Percentiles rank a stretch among this genome's conserved stretches.
phyloP scores from a whole-genome alignment of 768 basidiomycete genomes.

The Russula olivacea region DNA sequence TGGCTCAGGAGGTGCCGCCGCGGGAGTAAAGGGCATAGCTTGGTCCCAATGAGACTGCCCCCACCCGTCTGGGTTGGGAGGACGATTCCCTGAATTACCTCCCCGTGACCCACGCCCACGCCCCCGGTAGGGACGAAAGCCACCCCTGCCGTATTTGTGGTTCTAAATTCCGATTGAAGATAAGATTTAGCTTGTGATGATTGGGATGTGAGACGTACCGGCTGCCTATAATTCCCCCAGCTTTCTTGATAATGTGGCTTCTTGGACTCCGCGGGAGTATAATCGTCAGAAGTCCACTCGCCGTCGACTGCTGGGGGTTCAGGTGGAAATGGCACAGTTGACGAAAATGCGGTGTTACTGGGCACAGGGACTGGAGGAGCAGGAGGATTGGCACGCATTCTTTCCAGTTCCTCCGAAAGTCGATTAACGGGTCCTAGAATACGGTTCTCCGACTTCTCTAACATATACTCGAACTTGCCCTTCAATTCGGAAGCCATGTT shows the following conservation, averaged over 20 bases:
- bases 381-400: slow-evolving; percentile 5
- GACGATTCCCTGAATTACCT: slow-evolving; percentile 4
- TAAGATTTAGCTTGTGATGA: not conserved
- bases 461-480: slow-evolving; percentile 5
- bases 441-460: slow-evolving; percentile 10
- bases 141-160: not conserved
- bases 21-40: not conserved
- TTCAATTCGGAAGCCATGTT: slow-evolving; percentile 4
- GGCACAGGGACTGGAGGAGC: not conserved
- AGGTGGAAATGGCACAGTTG: not conserved
- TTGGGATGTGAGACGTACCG: slow-evolving; percentile 3
- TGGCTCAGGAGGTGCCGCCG: not conserved
- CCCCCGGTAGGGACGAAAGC: slow-evolving; percentile 5
- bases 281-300: slow-evolving; percentile 2
- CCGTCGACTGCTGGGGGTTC: not conserved
- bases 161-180: not conserved
- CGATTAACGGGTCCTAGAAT: slow-evolving; percentile 11
- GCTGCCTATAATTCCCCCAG: not conserved
- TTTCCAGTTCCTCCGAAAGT: slow-evolving; percentile 13
- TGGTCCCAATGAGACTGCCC: not conserved
- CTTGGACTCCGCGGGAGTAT: not conserved
- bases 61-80: not conserved
- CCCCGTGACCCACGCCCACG: slow-evolving; percentile 9
- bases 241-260: slow-evolving; percentile 13
- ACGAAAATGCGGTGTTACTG: not conserved